These are phyloP conservation scores for Ustilago bromivora DNA, from an alignment of 1,284 basidiomycete genomes.

Conservation along the genomic window DNA sequence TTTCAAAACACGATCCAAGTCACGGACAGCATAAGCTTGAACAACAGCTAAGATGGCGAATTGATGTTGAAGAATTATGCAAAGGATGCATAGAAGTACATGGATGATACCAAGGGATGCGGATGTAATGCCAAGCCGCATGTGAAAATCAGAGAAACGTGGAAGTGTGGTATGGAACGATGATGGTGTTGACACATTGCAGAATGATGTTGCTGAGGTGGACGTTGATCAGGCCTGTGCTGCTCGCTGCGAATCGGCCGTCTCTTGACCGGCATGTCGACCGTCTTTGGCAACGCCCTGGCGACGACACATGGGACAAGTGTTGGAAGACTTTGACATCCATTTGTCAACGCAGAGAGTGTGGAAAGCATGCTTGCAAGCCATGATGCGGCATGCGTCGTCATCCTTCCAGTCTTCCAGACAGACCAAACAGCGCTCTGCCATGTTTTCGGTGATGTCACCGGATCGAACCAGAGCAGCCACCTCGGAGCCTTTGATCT, in stretches of 20 bases:
- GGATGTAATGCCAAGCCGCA: not conserved
- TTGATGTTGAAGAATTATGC: not conserved
- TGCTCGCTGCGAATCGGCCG: slow-evolving; percentile 46
- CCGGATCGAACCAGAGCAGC: slow-evolving; percentile 32
- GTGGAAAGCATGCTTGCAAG: slow-evolving; percentile 65
- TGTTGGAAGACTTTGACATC: slow-evolving; percentile 60
- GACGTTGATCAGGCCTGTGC: slow-evolving; percentile 20
- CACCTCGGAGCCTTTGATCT: slow-evolving; percentile 51
- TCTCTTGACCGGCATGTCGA: slow-evolving; percentile 39
- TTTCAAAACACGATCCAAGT: not conserved
- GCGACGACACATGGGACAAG: slow-evolving; percentile 61
- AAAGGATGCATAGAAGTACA: slow-evolving; percentile 39
- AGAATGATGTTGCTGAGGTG: not conserved
- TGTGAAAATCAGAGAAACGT: not conserved
- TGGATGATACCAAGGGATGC: slow-evolving; percentile 13
- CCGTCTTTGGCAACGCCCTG: slow-evolving; percentile 53
- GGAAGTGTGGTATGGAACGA: not conserved
- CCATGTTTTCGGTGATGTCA: slow-evolving; percentile 63
- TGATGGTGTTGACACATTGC: not conserved
- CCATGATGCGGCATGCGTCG: slow-evolving; percentile 59
- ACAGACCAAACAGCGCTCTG: slow-evolving; percentile 65
- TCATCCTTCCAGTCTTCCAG: slow-evolving; percentile 65
- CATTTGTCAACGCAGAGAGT: slow-evolving; percentile 58
- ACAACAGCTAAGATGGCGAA: not conserved
- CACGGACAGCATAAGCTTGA: not conserved